A percentile compares a stretch with the other conserved stretches of the same genome.
phyloP scores from a whole-genome alignment of 2,329 filamentous ascomycete species.

The Dactylellina drechsleri region DNA sequence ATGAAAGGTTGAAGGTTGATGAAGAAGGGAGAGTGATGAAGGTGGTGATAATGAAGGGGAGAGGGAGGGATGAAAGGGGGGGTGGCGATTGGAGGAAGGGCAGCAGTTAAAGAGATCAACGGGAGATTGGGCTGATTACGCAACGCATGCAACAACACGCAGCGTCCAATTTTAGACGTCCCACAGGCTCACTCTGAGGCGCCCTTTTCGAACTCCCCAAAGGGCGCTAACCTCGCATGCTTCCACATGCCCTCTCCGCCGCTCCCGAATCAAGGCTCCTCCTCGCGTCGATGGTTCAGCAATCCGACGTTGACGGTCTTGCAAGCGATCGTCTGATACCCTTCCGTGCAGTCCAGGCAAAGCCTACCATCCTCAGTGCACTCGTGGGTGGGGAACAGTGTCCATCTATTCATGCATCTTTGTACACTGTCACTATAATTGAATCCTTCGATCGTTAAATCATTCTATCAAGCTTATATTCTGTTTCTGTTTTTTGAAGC shows the following conservation, averaged over 20 bases:
- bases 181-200: too few species aligned
- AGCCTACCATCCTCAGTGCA: too few species aligned
- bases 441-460: too few species aligned
- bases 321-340: not conserved
- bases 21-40: slow-evolving; percentile 4
- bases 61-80: slow-evolving; percentile 10
- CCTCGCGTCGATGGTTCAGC: not conserved
- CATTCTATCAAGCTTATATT: too few species aligned
- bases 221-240: too few species aligned
- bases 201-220: too few species aligned
- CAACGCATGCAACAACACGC: not conserved
- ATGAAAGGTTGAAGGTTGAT: slow-evolving; percentile 7
- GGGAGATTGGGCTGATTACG: slow-evolving; percentile 11
- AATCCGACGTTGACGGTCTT: not conserved
- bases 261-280: not conserved
- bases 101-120: slow-evolving; percentile 8
- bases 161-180: too few species aligned
- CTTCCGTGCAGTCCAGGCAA: not conserved
- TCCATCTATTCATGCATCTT: too few species aligned
- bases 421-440: too few species aligned
- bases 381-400: too few species aligned
- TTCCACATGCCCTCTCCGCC: not conserved
- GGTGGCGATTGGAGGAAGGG: slow-evolving; percentile 9
- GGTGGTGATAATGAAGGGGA: not conserved
- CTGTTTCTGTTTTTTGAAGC: too few species aligned